Base-by-base conservation (phyloP, 192 early-diverging fungal genomes). In the Cetraspora pellucida region DNA sequence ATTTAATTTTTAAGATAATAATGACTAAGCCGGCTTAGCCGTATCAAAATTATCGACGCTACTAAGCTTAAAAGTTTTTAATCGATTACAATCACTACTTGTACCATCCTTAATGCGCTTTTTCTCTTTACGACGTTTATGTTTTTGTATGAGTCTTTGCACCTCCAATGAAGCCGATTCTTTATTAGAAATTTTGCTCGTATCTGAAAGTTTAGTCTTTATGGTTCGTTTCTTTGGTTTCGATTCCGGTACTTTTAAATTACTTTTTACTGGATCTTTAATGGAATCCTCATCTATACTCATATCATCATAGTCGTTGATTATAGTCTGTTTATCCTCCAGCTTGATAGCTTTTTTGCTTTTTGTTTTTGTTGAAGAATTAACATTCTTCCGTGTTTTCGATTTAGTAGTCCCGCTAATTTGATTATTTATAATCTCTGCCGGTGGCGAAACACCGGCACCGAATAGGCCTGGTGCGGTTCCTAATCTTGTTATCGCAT, bases 331-430 rank as follows among this genome's bases (percentile, higher is more conserved):
- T 30, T 61, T 61, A 16, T 61, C 59, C 28, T 61, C 59, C 28
- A 28, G 23, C 13, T 61, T 61, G 28, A 17, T 61, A 16, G 27
- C 8, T 30, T 61, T 61, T 61, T 61, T 61, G 10, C 59, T 28
- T 16, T 61, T 61, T 61, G 59, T 17, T 61, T 61, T 61, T 25
- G 59, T 17, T 55, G 52, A 16, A 27, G 27, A 37, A 37, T 37
- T 17, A 61, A 28, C 27, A 61, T 61, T 61, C 59, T 61, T 61
- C 27, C 59, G 25, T 61, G 59, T 25, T 61, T 25, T 61, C 23
- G 55, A n/a, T 28, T 61, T 61, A 28, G 10, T 61, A 16, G 27
- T 23, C 17, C 27, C 27, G 28, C 27, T 61, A 61, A 3, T 61
- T 61, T 61, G 25, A 28, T 61, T 61, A 28, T 25, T 28, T 28